Evolutionary conservation across 108 stramenopile genomes (phyloP).

Genomic region (Nitzschia inconspicua): DNA sequence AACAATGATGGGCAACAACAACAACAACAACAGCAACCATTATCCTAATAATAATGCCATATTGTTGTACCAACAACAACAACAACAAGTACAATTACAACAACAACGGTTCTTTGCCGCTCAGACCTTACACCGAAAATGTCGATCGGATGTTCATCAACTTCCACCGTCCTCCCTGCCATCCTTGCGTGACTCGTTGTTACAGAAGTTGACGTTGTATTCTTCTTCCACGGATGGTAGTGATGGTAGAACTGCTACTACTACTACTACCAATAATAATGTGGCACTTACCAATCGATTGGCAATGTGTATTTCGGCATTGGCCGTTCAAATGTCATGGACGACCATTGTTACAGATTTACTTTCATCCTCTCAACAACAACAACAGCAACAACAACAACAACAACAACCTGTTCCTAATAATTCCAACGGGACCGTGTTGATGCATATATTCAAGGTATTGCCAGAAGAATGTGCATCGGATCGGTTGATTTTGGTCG

Average conservation of each 20-base stretch:
- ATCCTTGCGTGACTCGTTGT: conserved; percentile 63
- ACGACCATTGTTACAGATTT: conserved; percentile 47
- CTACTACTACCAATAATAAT: conserved; percentile 26
- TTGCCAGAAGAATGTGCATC: conserved; percentile 82
- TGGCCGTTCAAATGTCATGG: conserved; percentile 85
- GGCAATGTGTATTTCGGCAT: conserved; percentile 67
- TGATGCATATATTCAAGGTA: conserved; percentile 54
- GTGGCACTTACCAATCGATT: conserved; percentile 62
- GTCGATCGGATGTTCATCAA: conserved; percentile 50
- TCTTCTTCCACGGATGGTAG: too few species aligned
- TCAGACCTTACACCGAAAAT: conserved; percentile 82
- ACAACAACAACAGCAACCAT: conserved; percentile 1
- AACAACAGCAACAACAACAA: conserved; percentile 16
- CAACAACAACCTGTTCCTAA: too few species aligned
- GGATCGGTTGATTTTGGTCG: conserved; percentile 50
- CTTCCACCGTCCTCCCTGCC: conserved; percentile 47
- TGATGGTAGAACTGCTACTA: too few species aligned
- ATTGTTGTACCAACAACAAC: too few species aligned
- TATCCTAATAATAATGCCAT: too few species aligned
- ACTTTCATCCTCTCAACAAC: conserved; percentile 16
- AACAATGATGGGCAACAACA: conserved; percentile 15
- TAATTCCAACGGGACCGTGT: conserved; percentile 32
- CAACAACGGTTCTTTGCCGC: conserved; percentile 86
- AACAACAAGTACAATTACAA: conserved; percentile 32
- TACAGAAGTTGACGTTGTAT: conserved; percentile 47